A percentile compares a stretch with the other conserved stretches of the same genome.
Evolutionary conservation across 2,329 filamentous ascomycete species (phyloP).

Genomic region (Fusarium hostae): DNA sequence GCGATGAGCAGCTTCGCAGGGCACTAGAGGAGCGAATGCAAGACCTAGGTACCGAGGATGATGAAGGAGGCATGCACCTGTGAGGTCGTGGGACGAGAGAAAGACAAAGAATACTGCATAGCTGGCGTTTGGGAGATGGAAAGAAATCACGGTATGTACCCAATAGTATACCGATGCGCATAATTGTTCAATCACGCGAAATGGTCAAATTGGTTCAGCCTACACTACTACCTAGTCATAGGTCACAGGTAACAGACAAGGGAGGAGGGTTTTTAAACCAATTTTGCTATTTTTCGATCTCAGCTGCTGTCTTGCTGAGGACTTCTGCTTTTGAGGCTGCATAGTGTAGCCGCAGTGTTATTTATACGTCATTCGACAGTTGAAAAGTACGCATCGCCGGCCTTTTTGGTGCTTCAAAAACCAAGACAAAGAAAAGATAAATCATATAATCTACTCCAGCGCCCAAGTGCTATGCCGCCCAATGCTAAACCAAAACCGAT

Average conservation of each 20-base stretch:
- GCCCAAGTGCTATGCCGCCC: slow-evolving; percentile 43
- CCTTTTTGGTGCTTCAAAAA: slow-evolving; percentile 19
- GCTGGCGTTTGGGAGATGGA: slow-evolving; percentile 43
- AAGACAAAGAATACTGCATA: slow-evolving; percentile 16
- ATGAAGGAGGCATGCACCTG: slow-evolving; percentile 71
- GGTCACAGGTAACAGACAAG: neutral
- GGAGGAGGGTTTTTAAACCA: slow-evolving; percentile 19
- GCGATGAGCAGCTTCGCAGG: slow-evolving; percentile 68
- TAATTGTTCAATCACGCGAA: neutral
- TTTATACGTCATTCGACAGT: slow-evolving; percentile 22
- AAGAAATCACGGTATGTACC: slow-evolving; percentile 37
- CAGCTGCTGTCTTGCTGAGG: slow-evolving; percentile 32
- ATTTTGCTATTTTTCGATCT: slow-evolving; percentile 40
- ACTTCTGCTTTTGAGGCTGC: slow-evolving; percentile 16
- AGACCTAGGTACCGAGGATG: slow-evolving; percentile 54
- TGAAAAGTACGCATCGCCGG: slow-evolving; percentile 29
- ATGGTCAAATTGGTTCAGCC: neutral
- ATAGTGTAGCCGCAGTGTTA: slow-evolving; percentile 20
- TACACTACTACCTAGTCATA: neutral
- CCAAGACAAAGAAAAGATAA: slow-evolving; percentile 30
- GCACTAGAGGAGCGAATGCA: slow-evolving; percentile 66
- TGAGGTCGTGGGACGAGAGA: slow-evolving; percentile 45
- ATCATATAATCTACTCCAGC: slow-evolving; percentile 35
- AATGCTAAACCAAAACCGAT: slow-evolving; percentile 34
- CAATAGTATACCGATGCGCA: slow-evolving; percentile 12